Base-by-base conservation (phyloP, 2,329 filamentous ascomycete genomes). In the Penicillium sp. region DNA sequence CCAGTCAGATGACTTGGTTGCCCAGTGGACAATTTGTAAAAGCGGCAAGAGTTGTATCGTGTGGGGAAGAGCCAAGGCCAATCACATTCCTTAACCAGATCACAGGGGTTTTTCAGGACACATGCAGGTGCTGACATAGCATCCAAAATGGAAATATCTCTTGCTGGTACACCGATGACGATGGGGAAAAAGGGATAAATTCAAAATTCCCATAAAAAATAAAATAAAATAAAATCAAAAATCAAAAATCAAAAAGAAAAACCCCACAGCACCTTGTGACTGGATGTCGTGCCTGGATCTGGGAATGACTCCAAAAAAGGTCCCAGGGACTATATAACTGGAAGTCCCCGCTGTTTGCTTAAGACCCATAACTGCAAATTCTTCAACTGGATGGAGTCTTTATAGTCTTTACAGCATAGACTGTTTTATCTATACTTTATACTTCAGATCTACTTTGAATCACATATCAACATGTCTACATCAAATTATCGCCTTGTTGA, bases 401-500 rank as follows among this genome's bases (percentile, higher is more conserved):
- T 42, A 45, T 46, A 39, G 52, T 43, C 28, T 8, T 24, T 24
- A 26, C 43, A 37, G 43, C 37, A 28, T 50, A 35, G 48, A 21
- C 34, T 29, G 32, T 43, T 43, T 43, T 41, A 35, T 48, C 37
- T 53, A 53, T 51, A 42, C 47, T 51, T 51, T 53, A 53, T 51
- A 42, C 47, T 51, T 51, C 47, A 44, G 6, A 19, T 51, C 38
- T 38, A 53, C 48, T 40, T 35, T 35, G 44, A 21, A 41, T 39
- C 15, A 51, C 38, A 52, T 49, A 45, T 45, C 54, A 45, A 60
- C 51, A 69, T 65, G 65, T 62, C 70, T 39, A 52, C 61, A 44
- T 61, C 65, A 52, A 66, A 70, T 60, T 80, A 79, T 72, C 74
- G 72, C 61, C 74, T 83, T 63, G 73, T 77, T 65, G 80, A 83